Percentiles rank a stretch among this genome's conserved stretches.
Evolutionary conservation across 2,329 filamentous ascomycete species (phyloP).

Genomic region (Pseudogymnoascus sp.): DNA sequence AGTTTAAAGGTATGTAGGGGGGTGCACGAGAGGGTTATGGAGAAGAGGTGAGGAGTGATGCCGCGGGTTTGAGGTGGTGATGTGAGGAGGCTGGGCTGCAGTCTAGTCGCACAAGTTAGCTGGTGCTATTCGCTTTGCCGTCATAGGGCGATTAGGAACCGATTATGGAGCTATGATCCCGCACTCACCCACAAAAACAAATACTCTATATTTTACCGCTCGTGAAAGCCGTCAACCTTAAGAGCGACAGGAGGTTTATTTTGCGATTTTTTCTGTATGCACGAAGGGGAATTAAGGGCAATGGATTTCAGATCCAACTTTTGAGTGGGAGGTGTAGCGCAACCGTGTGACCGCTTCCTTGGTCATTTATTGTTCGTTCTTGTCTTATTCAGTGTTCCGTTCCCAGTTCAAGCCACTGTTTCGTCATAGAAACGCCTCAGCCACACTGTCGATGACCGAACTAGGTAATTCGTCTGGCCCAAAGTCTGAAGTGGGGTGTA

Average conservation of each 20-base stretch:
- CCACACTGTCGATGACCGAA: neutral
- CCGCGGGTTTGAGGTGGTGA: neutral
- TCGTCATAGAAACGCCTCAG: constrained; percentile 1
- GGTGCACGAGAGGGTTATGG: neutral
- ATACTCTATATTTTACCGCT: neutral
- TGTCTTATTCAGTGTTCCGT: constrained; percentile 7
- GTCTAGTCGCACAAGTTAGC: constrained; percentile 5
- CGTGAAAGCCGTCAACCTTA: neutral
- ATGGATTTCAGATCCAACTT: neutral
- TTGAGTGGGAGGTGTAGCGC: neutral
- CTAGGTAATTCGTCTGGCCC: neutral
- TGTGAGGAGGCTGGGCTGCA: constrained; percentile 1
- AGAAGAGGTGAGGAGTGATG: neutral
- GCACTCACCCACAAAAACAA: constrained; percentile 3
- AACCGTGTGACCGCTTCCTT: neutral
- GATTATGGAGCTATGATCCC: constrained; percentile 6
- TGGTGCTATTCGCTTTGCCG: constrained; percentile 2
- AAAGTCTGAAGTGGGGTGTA: neutral
- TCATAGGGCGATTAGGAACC: constrained; percentile 4
- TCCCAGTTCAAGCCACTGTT: constrained; percentile 6
- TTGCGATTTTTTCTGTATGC: neutral
- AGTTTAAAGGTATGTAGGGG: neutral
- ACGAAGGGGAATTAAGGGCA: neutral
- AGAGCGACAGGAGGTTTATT: neutral
- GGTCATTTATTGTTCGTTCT: neutral